These are phyloP conservation scores for Colletotrichum spinosum DNA, from an alignment of 2,329 filamentous ascomycete genomes.

Conservation along the genomic window DNA sequence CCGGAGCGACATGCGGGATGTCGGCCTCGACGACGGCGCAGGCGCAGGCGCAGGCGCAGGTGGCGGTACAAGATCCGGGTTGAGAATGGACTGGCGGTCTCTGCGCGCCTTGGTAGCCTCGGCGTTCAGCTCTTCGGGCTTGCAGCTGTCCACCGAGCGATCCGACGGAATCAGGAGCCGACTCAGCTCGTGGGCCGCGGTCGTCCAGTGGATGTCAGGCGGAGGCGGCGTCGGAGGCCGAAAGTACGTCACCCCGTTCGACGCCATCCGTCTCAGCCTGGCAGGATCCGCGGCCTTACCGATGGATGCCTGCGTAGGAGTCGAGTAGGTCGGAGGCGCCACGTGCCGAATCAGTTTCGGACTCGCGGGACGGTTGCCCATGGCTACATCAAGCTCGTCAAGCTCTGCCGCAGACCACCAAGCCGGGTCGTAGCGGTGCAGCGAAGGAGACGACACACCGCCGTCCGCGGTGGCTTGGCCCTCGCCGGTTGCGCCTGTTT, in stretches of 20 bases:
- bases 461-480: slow-evolving; percentile 45
- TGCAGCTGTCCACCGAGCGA: slow-evolving; percentile 81
- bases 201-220: slow-evolving; percentile 86
- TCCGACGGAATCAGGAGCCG: slow-evolving; percentile 83
- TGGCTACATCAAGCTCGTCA: slow-evolving; percentile 74
- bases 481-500: slow-evolving; percentile 55
- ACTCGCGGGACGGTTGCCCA: slow-evolving; percentile 61
- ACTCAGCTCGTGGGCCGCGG: slow-evolving; percentile 84
- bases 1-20: slow-evolving; percentile 77
- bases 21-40: slow-evolving; percentile 55
- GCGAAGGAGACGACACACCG: slow-evolving; percentile 43
- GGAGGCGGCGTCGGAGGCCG: slow-evolving; percentile 73
- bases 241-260: slow-evolving; percentile 51
- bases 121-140: slow-evolving; percentile 80
- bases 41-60: slow-evolving; percentile 39
- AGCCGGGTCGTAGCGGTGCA: slow-evolving; percentile 69
- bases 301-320: slow-evolving; percentile 87
- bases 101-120: slow-evolving; percentile 72
- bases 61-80: slow-evolving; percentile 47
- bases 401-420: slow-evolving; percentile 80
- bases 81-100: slow-evolving; percentile 71
- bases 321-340: slow-evolving; percentile 79
- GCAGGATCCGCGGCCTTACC: slow-evolving; percentile 80
- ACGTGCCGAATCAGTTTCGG: slow-evolving; percentile 66
- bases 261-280: slow-evolving; percentile 73